phyloP scores from a whole-genome alignment of 345 rosid species.

The Conringia planisiliqua region DNA sequence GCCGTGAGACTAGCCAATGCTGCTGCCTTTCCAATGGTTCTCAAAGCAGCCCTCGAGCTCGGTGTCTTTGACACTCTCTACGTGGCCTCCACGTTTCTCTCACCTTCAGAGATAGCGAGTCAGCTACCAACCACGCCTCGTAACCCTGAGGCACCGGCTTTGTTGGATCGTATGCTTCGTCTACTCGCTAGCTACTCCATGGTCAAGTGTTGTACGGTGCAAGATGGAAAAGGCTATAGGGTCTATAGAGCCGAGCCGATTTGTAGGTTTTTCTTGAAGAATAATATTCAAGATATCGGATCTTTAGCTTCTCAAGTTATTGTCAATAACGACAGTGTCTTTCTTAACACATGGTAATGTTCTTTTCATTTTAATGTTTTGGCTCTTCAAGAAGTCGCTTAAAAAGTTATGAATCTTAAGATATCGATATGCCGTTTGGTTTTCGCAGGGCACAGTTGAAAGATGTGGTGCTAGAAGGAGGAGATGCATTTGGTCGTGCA shows the following conservation, averaged over 20 bases:
- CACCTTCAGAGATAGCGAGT: slow-evolving; percentile 40
- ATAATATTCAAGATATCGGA: slow-evolving; percentile 32
- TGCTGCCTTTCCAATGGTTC: slow-evolving; percentile 39
- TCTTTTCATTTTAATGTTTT: too few species aligned
- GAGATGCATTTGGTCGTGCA: slow-evolving; percentile 51
- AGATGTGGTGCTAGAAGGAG: slow-evolving; percentile 49
- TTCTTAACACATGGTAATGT: slow-evolving; percentile 40
- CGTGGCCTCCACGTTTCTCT: slow-evolving; percentile 27
- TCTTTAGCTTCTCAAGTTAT: slow-evolving; percentile 38
- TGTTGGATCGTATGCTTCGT: slow-evolving; percentile 48
- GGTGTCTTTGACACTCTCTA: slow-evolving; percentile 41
- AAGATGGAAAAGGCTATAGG: slow-evolving; percentile 16
- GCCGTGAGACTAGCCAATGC: slow-evolving; percentile 36
- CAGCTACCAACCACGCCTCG: slow-evolving; percentile 25
- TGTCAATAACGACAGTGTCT: slow-evolving; percentile 38
- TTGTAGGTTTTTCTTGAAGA: slow-evolving; percentile 38
- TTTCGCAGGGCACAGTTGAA: slow-evolving; percentile 36
- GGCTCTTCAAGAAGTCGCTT: background rate
- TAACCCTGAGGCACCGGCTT: slow-evolving; percentile 39
- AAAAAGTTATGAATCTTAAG: background rate
- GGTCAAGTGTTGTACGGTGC: slow-evolving; percentile 9
- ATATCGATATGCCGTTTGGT: too few species aligned
- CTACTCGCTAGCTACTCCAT: slow-evolving; percentile 44
- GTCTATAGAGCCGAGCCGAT: slow-evolving; percentile 38
- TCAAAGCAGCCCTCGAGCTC: slow-evolving; percentile 44